A percentile compares a stretch with the other conserved stretches of the same genome.
phyloP scores from a whole-genome alignment of 192 early-diverging fungal genomes.

The Mortierella claussenii region DNA sequence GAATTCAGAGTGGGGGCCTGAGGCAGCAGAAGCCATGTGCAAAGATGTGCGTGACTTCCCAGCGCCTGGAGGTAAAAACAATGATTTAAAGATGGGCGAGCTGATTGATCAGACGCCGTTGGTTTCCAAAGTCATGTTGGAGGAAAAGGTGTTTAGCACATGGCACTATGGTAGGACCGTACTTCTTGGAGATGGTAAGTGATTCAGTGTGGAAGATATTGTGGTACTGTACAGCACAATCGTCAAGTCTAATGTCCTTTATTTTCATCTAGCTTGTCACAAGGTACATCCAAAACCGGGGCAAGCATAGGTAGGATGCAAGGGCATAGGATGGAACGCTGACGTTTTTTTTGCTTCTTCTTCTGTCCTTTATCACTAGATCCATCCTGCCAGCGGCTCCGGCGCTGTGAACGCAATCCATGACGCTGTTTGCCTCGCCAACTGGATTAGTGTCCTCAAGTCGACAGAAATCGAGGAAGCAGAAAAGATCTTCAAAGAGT shows the following conservation, averaged over 20 bases:
- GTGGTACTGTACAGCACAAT: too few relatives aligned
- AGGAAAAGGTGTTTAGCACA: constrained; percentile 42
- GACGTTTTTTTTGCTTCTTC: too few relatives aligned
- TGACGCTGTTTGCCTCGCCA: constrained; percentile 6
- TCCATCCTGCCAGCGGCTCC: constrained; percentile 12
- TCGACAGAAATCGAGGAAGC: background rate
- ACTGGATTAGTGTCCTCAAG: background rate
- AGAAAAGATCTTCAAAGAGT: constrained; percentile 11
- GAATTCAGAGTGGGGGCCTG: constrained; percentile 9
- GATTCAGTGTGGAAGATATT: too few relatives aligned
- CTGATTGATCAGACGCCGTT: constrained; percentile 22
- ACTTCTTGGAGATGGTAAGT: constrained; percentile 36
- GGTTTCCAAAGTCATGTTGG: constrained; percentile 32
- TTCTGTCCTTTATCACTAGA: background rate
- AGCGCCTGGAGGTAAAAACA: constrained; percentile 5
- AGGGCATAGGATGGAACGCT: too few relatives aligned
- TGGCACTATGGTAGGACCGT: constrained; percentile 27
- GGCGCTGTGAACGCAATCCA: constrained; percentile 20
- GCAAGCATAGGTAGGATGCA: too few relatives aligned
- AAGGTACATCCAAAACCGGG: too few relatives aligned
- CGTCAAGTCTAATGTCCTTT: too few relatives aligned
- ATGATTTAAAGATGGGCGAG: background rate
- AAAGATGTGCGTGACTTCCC: constrained; percentile 18
- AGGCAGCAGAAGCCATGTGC: constrained; percentile 11
- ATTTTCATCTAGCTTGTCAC: too few relatives aligned